Evolutionary conservation across 1,284 basidiomycete genomes (phyloP).

Genomic region (Malassezia caprae): DNA sequence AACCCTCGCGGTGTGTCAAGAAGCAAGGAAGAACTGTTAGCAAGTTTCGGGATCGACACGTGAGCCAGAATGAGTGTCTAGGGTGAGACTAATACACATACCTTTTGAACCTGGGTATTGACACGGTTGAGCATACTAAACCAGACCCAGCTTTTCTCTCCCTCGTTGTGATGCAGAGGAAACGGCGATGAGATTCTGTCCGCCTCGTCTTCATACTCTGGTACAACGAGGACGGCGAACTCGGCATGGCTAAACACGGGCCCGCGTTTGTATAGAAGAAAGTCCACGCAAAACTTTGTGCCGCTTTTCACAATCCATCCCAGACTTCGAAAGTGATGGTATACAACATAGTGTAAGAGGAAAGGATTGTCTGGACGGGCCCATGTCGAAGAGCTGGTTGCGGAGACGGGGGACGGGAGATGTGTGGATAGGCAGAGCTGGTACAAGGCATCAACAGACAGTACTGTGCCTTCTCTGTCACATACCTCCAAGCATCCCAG

Average conservation of each 20-base stretch:
- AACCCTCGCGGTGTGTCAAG: constrained; percentile 51
- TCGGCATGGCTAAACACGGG: constrained; percentile 93
- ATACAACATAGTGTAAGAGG: constrained; percentile 76
- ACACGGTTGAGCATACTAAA: constrained; percentile 93
- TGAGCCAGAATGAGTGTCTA: constrained; percentile 40
- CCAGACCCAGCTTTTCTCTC: constrained; percentile 76
- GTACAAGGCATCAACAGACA: constrained; percentile 24
- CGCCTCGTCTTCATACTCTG: constrained; percentile 70
- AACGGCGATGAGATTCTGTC: constrained; percentile 55
- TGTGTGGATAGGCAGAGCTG: constrained; percentile 19
- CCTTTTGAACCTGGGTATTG: constrained; percentile 88
- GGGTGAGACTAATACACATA: neutral
- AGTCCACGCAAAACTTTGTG: constrained; percentile 94
- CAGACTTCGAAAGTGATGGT: constrained; percentile 88
- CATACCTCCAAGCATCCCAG: constrained; percentile 69
- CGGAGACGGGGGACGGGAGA: constrained; percentile 2
- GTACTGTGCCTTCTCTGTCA: constrained; percentile 7
- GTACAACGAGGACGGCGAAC: constrained; percentile 81
- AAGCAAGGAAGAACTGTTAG: constrained; percentile 52
- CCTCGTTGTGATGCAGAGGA: constrained; percentile 26
- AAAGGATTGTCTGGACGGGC: constrained; percentile 71
- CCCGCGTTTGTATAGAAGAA: constrained; percentile 83
- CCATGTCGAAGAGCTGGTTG: neutral
- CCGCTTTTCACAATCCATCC: constrained; percentile 97
- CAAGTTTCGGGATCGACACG: constrained; percentile 31